Conservation (phyloP, 257 asterid species). For the Datura wrightii region DNA sequence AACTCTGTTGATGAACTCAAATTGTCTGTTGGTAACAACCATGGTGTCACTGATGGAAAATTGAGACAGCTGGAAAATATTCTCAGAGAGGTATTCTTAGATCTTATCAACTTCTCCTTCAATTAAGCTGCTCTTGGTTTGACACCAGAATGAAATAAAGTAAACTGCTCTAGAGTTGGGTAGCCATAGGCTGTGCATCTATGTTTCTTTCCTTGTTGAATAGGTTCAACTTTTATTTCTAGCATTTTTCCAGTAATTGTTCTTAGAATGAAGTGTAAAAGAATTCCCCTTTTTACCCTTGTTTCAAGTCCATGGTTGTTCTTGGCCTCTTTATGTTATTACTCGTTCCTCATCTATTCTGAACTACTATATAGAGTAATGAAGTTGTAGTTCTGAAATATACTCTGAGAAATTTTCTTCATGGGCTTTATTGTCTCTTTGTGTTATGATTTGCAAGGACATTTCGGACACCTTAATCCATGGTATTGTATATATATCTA, state of each 20-base stretch:
- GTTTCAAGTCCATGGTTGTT: constrained; percentile 1
- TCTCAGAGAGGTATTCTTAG: constrained; percentile 69
- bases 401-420: neutral
- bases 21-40: constrained; percentile 67
- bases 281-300: neutral
- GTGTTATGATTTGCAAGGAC: constrained; percentile 4
- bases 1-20: constrained; percentile 82
- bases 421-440: constrained; percentile 21
- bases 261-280: constrained; percentile 1
- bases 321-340: neutral
- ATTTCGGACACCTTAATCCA: constrained; percentile 2
- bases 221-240: neutral
- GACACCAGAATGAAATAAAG: neutral
- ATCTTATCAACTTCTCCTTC: constrained; percentile 19
- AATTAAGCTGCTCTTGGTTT: constrained; percentile 17
- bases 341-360: neutral
- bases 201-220: neutral
- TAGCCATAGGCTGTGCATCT: neutral
- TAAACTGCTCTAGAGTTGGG: constrained; percentile 22
- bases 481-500: neutral
- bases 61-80: constrained; percentile 81
- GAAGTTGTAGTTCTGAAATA: neutral
- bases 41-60: constrained; percentile 77
- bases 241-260: constrained; percentile 1
- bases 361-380: neutral